These are phyloP conservation scores for Arabis hirsuta DNA, from an alignment of 345 rosid genomes.

Conservation along the genomic window DNA sequence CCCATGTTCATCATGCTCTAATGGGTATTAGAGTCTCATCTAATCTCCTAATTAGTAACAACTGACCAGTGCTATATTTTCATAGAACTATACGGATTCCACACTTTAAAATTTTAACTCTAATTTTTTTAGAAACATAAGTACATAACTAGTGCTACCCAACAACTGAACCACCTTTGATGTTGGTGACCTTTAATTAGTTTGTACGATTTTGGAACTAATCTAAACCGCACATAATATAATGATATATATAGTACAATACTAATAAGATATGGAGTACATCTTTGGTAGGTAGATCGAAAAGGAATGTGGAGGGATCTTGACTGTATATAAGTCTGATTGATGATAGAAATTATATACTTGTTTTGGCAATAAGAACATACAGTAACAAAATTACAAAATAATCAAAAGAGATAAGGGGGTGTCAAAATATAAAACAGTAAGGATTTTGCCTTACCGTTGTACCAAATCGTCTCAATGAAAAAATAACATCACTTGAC, in stretches of 20 bases:
- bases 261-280: not conserved
- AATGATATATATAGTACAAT: not conserved
- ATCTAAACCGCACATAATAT: not conserved
- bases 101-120: not conserved
- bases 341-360: too few relatives aligned
- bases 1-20: not conserved
- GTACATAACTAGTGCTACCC: not conserved
- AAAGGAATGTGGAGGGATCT: not conserved
- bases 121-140: not conserved
- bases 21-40: not conserved
- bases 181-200: not conserved
- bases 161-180: conserved; percentile 10
- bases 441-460: too few relatives aligned
- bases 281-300: not conserved
- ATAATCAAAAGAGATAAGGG: too few relatives aligned
- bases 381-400: too few relatives aligned
- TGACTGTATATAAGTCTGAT: too few relatives aligned
- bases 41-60: not conserved
- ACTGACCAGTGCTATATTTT: not conserved
- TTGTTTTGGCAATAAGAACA: too few relatives aligned
- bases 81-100: not conserved
- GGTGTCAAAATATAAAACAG: too few relatives aligned
- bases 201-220: not conserved
- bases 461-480: too few relatives aligned
- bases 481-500: too few relatives aligned